These are phyloP conservation scores for Clonostachys sp. DNA, from an alignment of 2,329 filamentous ascomycete species.

Conservation along the genomic window DNA sequence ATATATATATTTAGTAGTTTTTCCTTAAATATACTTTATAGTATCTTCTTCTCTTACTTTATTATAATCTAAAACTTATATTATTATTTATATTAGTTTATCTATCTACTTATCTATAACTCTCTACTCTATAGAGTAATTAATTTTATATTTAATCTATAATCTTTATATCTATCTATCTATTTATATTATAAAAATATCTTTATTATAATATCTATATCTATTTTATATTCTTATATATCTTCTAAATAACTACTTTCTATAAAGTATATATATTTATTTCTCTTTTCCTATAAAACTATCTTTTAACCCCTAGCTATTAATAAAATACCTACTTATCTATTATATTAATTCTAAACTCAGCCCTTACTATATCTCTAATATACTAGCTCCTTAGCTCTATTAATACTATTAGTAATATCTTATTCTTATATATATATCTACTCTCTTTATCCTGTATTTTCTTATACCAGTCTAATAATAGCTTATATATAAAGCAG, in stretches of 20 bases:
- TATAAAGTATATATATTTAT: not conserved
- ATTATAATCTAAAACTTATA: not conserved
- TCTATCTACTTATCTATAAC: not conserved
- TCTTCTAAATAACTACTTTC: not conserved
- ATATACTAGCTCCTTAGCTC: not conserved
- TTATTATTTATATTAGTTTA: not conserved
- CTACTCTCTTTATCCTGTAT: not conserved
- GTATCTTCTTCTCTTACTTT: not conserved
- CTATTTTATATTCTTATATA: not conserved
- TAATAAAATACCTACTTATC: not conserved
- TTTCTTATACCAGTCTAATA: not conserved
- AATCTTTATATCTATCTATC: not conserved
- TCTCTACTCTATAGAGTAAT: too few species aligned
- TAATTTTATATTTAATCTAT: not conserved
- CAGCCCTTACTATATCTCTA: not conserved
- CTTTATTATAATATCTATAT: not conserved
- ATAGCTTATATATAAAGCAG: not conserved
- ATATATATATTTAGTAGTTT: not conserved
- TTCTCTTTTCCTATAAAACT: not conserved
- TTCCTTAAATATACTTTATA: not conserved
- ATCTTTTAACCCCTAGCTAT: not conserved
- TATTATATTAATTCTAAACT: not conserved
- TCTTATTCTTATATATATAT: not conserved
- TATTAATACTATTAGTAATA: not conserved
- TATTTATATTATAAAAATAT: not conserved